A percentile compares a stretch with the other conserved stretches of the same genome.
These are phyloP conservation scores for Diaporthe sp. DNA, from an alignment of 2,329 filamentous ascomycete species.

Conservation along the genomic window DNA sequence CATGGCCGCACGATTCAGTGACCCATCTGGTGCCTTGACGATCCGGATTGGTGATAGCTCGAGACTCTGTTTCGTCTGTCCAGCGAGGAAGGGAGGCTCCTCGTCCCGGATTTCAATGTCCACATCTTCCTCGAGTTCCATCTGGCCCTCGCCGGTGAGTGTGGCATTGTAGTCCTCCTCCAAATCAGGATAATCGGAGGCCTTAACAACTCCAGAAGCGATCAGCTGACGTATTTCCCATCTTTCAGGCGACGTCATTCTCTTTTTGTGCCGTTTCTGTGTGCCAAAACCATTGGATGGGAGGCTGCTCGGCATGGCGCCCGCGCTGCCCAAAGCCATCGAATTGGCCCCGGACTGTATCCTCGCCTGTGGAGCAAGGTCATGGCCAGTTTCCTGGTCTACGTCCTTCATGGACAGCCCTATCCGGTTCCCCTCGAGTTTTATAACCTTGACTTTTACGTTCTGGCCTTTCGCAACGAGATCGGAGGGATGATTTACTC, in stretches of 20 bases:
- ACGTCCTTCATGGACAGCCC: slow-evolving; percentile 98
- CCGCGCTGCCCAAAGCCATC: slow-evolving; percentile 73
- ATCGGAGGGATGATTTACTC: slow-evolving; percentile 93
- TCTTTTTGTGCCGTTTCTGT: slow-evolving; percentile 78
- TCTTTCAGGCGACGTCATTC: slow-evolving; percentile 94
- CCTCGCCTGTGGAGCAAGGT: slow-evolving; percentile 80
- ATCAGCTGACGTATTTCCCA: slow-evolving; percentile 99
- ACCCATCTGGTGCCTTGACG: slow-evolving; percentile 98
- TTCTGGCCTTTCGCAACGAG: slow-evolving; percentile 82
- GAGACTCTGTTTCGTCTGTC: slow-evolving; percentile 95
- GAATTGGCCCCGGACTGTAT: slow-evolving; percentile 92
- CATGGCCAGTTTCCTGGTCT: slow-evolving; percentile 87
- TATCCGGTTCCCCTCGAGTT: slow-evolving; percentile 83
- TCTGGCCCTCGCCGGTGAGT: slow-evolving; percentile 83
- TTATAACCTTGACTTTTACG: slow-evolving; percentile 93
- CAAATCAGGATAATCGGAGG: slow-evolving; percentile 92
- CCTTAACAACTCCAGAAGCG: slow-evolving; percentile 91
- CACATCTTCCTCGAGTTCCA: slow-evolving; percentile 95
- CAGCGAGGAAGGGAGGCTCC: slow-evolving; percentile 93
- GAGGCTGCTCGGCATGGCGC: slow-evolving; percentile 47
- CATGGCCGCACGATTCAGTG: slow-evolving; percentile 96
- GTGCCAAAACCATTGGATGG: slow-evolving; percentile 66
- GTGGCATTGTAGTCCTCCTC: slow-evolving; percentile 94
- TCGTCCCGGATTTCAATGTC: slow-evolving; percentile 98
- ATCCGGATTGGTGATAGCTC: slow-evolving; percentile 96